A percentile compares a stretch with the other conserved stretches of the same genome.
phyloP scores from a whole-genome alignment of 2,329 filamentous ascomycete species.

The Fusarium papillatum region DNA sequence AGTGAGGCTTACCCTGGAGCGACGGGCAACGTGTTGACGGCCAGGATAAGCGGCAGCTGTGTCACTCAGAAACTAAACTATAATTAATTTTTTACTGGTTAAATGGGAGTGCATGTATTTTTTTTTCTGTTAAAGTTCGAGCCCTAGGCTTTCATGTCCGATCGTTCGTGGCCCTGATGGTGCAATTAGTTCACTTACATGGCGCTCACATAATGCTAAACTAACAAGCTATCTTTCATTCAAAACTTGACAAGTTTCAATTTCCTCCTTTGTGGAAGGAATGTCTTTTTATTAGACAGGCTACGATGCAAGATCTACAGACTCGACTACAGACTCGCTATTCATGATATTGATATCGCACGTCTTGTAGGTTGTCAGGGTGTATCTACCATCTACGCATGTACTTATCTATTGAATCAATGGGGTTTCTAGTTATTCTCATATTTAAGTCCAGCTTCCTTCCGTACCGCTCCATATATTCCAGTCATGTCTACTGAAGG shows the following conservation, averaged over 20 bases:
- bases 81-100: no score
- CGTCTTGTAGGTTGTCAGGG: not conserved
- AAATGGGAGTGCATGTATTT: no score
- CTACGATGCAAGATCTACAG: not conserved
- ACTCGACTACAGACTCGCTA: no score
- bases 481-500: slow-evolving; percentile 83
- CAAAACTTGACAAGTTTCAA: not conserved
- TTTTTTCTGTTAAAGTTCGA: no score
- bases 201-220: no score
- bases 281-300: not conserved
- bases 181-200: not conserved
- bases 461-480: slow-evolving; percentile 85
- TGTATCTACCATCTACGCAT: not conserved
- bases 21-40: not conserved
- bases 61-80: not conserved
- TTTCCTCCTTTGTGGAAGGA: not conserved
- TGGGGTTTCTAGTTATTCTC: slow-evolving; percentile 63
- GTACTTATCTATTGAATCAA: not conserved
- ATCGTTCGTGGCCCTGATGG: not conserved
- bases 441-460: slow-evolving; percentile 81
- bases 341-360: not conserved
- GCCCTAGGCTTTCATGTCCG: rapidly evolving
- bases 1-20: slow-evolving; percentile 19
- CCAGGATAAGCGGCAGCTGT: not conserved
- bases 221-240: not conserved